Conservation (phyloP, 208 protist genomes). For the Polymyxa betae region DNA sequence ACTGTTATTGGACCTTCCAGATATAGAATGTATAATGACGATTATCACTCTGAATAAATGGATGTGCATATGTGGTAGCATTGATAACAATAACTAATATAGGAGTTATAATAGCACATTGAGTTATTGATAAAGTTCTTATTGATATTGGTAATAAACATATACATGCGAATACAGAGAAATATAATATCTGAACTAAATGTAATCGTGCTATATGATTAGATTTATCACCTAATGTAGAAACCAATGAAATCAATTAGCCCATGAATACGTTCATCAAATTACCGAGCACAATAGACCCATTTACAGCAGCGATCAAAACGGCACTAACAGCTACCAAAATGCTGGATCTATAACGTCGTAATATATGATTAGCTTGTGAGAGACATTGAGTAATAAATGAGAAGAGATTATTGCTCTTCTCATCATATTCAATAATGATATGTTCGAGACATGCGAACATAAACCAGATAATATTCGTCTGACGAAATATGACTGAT, state of each 20-base stretch:
- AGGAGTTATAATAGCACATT: neutral
- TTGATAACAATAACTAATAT: neutral
- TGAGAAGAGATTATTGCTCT: too few relatives aligned
- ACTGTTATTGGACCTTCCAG: neutral
- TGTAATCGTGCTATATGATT: neutral
- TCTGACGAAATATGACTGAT: too few relatives aligned
- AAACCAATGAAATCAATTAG: neutral
- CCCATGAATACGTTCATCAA: neutral
- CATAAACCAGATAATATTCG: too few relatives aligned
- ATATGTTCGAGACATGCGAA: too few relatives aligned
- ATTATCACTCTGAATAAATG: constrained; percentile 61
- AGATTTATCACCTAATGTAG: neutral
- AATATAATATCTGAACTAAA: neutral
- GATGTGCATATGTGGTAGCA: constrained; percentile 48
- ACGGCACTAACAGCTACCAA: neutral
- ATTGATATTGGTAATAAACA: neutral
- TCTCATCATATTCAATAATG: too few relatives aligned
- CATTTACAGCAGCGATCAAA: neutral
- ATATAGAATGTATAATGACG: constrained; percentile 66
- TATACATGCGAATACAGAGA: neutral
- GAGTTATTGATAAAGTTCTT: neutral
- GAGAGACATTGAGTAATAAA: too few relatives aligned
- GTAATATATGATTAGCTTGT: too few relatives aligned
- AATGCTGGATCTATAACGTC: too few relatives aligned
- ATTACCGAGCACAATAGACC: neutral